Evolutionary conservation across 2,329 filamentous ascomycete genomes (phyloP).

Genomic region (Sporothrix euskadiensis): DNA sequence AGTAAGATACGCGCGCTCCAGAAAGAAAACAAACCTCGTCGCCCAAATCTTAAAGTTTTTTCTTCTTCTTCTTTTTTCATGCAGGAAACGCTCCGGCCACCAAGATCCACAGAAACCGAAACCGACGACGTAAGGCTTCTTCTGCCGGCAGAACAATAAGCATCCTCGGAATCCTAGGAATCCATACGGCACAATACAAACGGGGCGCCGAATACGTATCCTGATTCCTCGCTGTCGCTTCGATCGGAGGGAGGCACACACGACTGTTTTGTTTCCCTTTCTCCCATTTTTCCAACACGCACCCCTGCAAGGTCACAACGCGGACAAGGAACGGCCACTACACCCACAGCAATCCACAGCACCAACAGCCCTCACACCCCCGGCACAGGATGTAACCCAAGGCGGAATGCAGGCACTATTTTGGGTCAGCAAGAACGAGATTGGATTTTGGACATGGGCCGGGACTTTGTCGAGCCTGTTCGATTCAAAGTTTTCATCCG

Average conservation of each 20-base stretch:
- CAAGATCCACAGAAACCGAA: slow-evolving; percentile 12
- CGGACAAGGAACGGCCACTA: not conserved
- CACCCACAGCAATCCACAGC: not conserved
- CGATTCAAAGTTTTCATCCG: slow-evolving; percentile 10
- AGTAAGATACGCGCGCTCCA: not conserved
- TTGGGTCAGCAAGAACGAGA: slow-evolving; percentile 15
- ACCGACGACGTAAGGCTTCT: slow-evolving; percentile 9
- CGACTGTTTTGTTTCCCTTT: not conserved
- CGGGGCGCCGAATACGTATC: not conserved
- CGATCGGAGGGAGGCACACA: not conserved
- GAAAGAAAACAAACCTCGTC: slow-evolving; percentile 6
- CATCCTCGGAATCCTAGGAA: not conserved
- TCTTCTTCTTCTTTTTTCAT: not conserved
- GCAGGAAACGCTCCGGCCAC: not conserved
- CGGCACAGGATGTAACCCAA: slow-evolving; percentile 22
- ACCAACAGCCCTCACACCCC: not conserved
- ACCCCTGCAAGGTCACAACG: not conserved
- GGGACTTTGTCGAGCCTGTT: not conserved
- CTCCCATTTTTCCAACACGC: not conserved
- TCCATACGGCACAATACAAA: not conserved
- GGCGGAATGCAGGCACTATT: slow-evolving; percentile 10
- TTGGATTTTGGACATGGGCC: not conserved
- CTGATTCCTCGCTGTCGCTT: not conserved
- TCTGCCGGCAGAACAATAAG: not conserved
- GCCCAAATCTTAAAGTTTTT: not conserved